Base-by-base conservation (phyloP, 495 filamentous ascomycete genomes). In the Jackrogersella minutella region DNA sequence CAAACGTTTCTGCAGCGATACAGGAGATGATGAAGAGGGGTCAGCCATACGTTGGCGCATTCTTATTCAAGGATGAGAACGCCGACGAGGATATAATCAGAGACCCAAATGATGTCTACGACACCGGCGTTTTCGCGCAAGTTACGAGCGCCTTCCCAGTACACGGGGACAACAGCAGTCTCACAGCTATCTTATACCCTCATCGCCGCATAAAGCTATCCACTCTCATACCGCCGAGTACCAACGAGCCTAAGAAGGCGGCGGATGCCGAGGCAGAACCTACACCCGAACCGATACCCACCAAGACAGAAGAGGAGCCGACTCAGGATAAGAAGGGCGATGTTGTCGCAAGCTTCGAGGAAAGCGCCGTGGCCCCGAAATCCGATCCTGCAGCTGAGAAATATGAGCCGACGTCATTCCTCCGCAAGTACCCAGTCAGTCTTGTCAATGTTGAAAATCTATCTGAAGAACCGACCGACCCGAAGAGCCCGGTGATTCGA, bases 11-110 rank as follows among this genome's bases (percentile, higher is more conserved):
- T 28, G 83, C 86, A 33, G 96, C 96, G 11, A 96, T 99, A 60
- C 87, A 92, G 65, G 96, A 99, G 64, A 95, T 96, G 88, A 91
- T 98, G 76, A 96, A 94, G 81, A 86, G 93, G n/a, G 95, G 96
- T 7, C 96, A 99, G 76, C 96, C 94, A 43, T 99, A 99, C 65
- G 91, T 99, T 28, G 96, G 96, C 58, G 93, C 93, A 9, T 99
- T 99, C 77, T 74, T 98, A 68, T 91, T 97, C 79, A 98, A 98
- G 77, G 94, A 98, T 75, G 94, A 97, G 73, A 91, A 90, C 58
- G 90, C 90, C 51, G 93, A 97, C 74, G 89, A 90, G 57, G 96
- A 99, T 76, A 85, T 92, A 11, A 97, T 99, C 73, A 89, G 93
- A 70, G 91, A 86, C 50, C 78, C 89, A 28, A 87, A 92, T 40